Base-by-base conservation (phyloP, 768 basidiomycete genomes). In the Lentinula detonsa region DNA sequence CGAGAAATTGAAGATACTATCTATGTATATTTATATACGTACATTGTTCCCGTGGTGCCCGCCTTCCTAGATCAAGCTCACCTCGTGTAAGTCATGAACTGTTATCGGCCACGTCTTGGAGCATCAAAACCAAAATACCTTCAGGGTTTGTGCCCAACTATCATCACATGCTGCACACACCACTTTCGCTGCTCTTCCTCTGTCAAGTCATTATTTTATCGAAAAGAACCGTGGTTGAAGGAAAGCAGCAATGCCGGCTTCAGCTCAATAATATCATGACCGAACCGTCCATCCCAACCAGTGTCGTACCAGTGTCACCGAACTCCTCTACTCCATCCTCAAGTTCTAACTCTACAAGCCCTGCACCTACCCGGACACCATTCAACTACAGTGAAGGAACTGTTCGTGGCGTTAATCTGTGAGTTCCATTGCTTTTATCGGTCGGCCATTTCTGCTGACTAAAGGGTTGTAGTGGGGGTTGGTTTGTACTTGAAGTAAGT, bases 321-420 rank as follows among this genome's bases (percentile, higher is more conserved):
- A 49, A 50, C 35, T 45, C 63, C 33, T 51, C 67, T 59, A 40
- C 62, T 7, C 43, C 62, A 16, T 40, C 60, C 13, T 52, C 63
- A 37, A 51, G 64, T 13, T 40, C 65, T 10, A 55, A 40, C 31
- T 21, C 40, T 59, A 43, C 64, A 10, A 60, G 28, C 40, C 56
- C 70, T 5, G 52, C 65, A 31, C 55, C 63, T 5, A 65, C 70
- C 28, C 60, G 68, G 13, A 65, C 71, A 15, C 70, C 77, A 5
- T 82, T 83, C 65, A 71, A 73, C 56, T 84, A 83, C 65, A 75
- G 75, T 31, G 73, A 59, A 18, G 70, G 75, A 18, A 76, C 74
- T 33, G 77, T 86, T 57, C 76, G 85, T 16, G 85, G 85, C 18
- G 85, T 87, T 6, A 86, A 86, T 65, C 68, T 86, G 85, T 85